Evolutionary conservation across 805 yeast species (phyloP).

Genomic region (Myxozyma kluyveri): DNA sequence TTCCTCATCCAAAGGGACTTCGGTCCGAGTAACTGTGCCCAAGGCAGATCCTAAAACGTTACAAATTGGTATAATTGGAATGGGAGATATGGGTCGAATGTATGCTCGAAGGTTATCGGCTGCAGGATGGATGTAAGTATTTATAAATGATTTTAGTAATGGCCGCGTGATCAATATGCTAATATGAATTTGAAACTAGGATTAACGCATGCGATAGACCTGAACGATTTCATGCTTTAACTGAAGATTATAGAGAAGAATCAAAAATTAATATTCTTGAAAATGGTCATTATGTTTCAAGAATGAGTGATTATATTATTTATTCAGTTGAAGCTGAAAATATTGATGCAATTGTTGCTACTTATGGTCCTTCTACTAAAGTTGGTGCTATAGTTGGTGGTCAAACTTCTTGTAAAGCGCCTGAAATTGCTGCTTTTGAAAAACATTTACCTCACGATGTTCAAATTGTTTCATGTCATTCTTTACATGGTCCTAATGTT

Average conservation of each 20-base stretch:
- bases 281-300: conserved; percentile 82
- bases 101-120: conserved; percentile 75
- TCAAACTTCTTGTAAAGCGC: conserved; percentile 91
- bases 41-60: conserved; percentile 38
- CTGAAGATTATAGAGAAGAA: conserved; percentile 40
- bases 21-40: not conserved
- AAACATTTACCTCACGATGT: conserved; percentile 69
- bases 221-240: conserved; percentile 52
- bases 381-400: conserved; percentile 94
- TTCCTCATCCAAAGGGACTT: no score
- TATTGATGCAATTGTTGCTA: conserved; percentile 64
- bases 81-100: conserved; percentile 94
- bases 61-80: conserved; percentile 84
- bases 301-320: conserved; percentile 76
- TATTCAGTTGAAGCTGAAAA: conserved; percentile 93
- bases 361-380: conserved; percentile 82
- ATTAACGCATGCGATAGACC: conserved; percentile 88
- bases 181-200: conserved; percentile 25
- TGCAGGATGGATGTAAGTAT: conserved; percentile 69
- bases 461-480: conserved; percentile 82
- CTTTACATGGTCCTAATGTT: conserved; percentile 92
- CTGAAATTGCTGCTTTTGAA: conserved; percentile 86
- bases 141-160: not conserved
- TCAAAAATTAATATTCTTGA: conserved; percentile 50
- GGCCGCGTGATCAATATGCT: not conserved